Base-by-base conservation (phyloP, 78 protist genomes). In the Guillardia theta region DNA sequence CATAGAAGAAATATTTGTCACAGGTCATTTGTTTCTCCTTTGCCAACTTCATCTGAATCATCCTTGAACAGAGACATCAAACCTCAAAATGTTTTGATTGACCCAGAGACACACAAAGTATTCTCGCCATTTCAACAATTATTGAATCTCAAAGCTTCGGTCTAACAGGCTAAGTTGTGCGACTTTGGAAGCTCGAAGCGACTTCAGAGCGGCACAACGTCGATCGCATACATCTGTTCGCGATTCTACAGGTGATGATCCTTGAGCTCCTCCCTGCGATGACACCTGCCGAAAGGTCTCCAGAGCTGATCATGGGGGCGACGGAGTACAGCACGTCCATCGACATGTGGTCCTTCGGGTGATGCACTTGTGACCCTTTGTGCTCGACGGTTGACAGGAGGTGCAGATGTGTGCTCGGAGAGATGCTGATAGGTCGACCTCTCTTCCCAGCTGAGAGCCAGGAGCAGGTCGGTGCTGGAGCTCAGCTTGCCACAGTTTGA, bases 221-320 rank as follows among this genome's bases (percentile, higher is more conserved):
- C 47, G 22, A 19, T 64, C 46, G 96, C 99, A 21, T 99, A 99
- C 97, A 99, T 99, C 47, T 99, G 99, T 95, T 98, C 99, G 80
- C 97, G 99, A 30, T 99, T 98, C 97, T 99, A 99, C 95, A 96
- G 99, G 36, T 4, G 46, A 6, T 43, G 39, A 50, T 50, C 58
- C 58, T 50, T 15, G 10, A 50, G 30, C 58, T 50, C 58, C 58
- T 50, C 58, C 58, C 58, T 50, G 15, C 58, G 58, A 10, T 50
- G 58, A 10, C 58, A 19, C 58, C 58, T 50, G 10, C 58, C 58
- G 10, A 50, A 10, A 10, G 10, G 45, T 99, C 99, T 0, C 99
- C 87, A 10, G 94, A 94, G 76, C 92, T 88, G 33, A 93, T 94
- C 0, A 54, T 94, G 12, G 95, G 88, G 15, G 64, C 80, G 36